These are phyloP conservation scores for Lipomyces starkeyi DNA, from an alignment of 805 yeast genomes.

Conservation along the genomic window DNA sequence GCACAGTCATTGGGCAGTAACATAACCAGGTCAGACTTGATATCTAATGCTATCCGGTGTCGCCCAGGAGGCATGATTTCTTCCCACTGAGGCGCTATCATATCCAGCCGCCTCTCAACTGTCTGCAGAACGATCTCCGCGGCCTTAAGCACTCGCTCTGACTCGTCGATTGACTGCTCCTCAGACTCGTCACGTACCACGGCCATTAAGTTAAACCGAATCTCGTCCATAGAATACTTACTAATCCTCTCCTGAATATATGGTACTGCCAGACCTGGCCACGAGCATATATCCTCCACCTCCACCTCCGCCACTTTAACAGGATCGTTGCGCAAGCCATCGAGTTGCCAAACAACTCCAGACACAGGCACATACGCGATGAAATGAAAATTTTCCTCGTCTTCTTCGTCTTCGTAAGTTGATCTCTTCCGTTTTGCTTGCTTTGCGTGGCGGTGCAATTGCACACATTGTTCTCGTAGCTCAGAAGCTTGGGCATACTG, in stretches of 20 bases:
- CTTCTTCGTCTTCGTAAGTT: constrained; percentile 26
- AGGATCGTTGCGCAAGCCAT: constrained; percentile 41
- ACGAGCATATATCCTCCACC: neutral
- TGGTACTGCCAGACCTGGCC: constrained; percentile 19
- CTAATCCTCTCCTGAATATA: constrained; percentile 21
- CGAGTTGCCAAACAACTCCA: constrained; percentile 62
- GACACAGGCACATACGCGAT: constrained; percentile 58
- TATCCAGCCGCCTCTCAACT: neutral
- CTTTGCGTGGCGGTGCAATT: constrained; percentile 5
- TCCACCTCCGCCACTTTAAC: constrained; percentile 3
- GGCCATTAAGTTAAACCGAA: constrained; percentile 33
- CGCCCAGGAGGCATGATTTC: neutral
- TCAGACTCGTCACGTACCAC: constrained; percentile 16
- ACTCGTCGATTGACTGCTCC: neutral
- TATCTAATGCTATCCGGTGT: neutral
- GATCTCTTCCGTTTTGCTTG: neutral
- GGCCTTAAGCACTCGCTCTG: neutral
- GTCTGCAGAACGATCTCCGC: neutral
- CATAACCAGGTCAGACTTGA: neutral
- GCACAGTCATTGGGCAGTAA: neutral
- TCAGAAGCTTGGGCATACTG: constrained; percentile 27
- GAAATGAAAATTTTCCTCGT: constrained; percentile 60
- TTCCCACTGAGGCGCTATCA: neutral
- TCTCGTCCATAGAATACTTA: constrained; percentile 23
- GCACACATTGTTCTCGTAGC: constrained; percentile 20